Conservation (phyloP, 2,329 filamentous ascomycete species). For the Fonsecaea pedrosoi region DNA sequence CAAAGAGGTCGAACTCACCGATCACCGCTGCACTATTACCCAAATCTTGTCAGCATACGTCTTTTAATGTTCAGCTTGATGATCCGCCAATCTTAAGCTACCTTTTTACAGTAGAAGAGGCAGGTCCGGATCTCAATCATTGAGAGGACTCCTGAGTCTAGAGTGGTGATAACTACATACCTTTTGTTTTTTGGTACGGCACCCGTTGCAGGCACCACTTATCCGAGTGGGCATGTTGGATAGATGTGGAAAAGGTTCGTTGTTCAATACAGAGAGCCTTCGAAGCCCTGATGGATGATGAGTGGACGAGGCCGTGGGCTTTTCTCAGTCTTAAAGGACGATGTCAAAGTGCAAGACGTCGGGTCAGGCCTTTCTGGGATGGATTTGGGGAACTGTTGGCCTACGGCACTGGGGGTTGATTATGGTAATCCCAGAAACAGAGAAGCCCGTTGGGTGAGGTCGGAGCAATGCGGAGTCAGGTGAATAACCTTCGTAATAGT, state of each 20-base stretch:
- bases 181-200: constrained; percentile 53
- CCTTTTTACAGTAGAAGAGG: background rate
- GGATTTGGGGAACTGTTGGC: background rate
- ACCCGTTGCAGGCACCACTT: constrained; percentile 51
- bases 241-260: background rate
- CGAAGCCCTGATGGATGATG: background rate
- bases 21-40: constrained; percentile 48
- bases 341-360: constrained; percentile 7
- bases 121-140: background rate
- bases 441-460: constrained; percentile 10
- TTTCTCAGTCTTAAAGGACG: constrained; percentile 15
- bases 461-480: constrained; percentile 28
- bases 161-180: constrained; percentile 37
- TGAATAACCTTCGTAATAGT: constrained; percentile 18
- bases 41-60: constrained; percentile 23
- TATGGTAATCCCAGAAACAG: constrained; percentile 6
- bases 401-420: constrained; percentile 13
- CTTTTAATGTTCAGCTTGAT: background rate
- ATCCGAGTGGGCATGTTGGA: constrained; percentile 46
- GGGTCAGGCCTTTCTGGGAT: constrained; percentile 5
- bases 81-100: background rate
- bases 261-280: background rate
- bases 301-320: constrained; percentile 2
- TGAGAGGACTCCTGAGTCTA: background rate
- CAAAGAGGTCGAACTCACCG: constrained; percentile 42